phyloP scores from a whole-genome alignment of 2,329 filamentous ascomycete genomes.

The Corynespora cassiicola region DNA sequence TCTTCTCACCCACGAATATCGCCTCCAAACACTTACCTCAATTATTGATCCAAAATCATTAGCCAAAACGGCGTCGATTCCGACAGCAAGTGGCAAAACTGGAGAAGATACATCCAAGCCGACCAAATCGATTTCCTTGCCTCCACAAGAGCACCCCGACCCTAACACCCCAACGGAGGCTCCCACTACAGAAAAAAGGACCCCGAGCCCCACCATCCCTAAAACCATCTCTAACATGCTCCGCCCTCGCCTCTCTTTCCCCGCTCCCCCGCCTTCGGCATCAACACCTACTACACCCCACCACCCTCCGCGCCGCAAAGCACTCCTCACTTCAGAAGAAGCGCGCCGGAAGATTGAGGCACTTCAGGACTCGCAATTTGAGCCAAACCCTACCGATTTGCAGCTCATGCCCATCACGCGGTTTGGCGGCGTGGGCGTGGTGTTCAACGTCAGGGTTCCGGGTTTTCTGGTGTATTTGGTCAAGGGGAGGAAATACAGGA shows the following conservation, averaged over 20 bases:
- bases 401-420: slow-evolving; percentile 38
- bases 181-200: too few relatives aligned
- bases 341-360: slow-evolving; percentile 18
- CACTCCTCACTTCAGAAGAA: slow-evolving; percentile 19
- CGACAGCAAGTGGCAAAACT: too few relatives aligned
- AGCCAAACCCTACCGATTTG: slow-evolving; percentile 15
- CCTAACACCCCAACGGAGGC: too few relatives aligned
- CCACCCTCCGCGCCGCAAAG: neutral
- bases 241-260: too few relatives aligned
- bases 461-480: slow-evolving; percentile 20
- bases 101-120: too few relatives aligned
- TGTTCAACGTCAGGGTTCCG: slow-evolving; percentile 40
- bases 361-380: slow-evolving; percentile 28
- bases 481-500: slow-evolving; percentile 10
- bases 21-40: slow-evolving; percentile 22
- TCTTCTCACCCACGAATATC: slow-evolving; percentile 39
- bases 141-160: neutral
- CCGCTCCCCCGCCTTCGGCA: neutral
- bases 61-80: neutral
- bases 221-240: too few relatives aligned
- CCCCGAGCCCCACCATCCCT: slow-evolving; percentile 1
- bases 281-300: slow-evolving; percentile 4
- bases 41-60: neutral
- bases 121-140: too few relatives aligned
- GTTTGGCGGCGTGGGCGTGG: slow-evolving; percentile 43